These are phyloP conservation scores for Melampsora americana DNA, from an alignment of 1,284 basidiomycete genomes.

Conservation along the genomic window DNA sequence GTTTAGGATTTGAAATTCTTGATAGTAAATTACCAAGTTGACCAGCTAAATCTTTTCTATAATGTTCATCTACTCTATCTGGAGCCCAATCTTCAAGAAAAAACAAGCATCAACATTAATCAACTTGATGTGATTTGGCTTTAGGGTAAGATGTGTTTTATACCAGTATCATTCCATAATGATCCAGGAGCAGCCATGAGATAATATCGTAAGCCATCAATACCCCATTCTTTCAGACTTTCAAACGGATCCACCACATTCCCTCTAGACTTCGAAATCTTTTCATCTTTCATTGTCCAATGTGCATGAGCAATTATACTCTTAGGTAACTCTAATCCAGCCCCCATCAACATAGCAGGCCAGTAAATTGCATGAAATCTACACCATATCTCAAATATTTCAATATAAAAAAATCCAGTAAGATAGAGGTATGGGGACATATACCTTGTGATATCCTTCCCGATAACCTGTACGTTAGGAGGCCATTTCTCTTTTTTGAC, in stretches of 20 bases:
- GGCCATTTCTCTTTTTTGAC: conserved; percentile 48
- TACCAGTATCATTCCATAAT: conserved; percentile 49
- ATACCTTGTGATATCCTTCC: conserved; percentile 54
- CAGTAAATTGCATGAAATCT: conserved; percentile 54
- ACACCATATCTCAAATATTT: not conserved
- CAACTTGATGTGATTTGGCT: not conserved
- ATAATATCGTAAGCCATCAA: conserved; percentile 52
- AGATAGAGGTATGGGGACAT: not conserved
- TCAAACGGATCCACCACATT: conserved; percentile 54
- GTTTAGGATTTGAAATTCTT: conserved; percentile 46
- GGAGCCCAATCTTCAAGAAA: conserved; percentile 33
- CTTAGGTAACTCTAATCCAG: conserved; percentile 50
- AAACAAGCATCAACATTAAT: conserved; percentile 4
- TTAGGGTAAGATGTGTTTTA: not conserved
- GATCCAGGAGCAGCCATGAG: conserved; percentile 53
- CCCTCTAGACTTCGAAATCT: conserved; percentile 53
- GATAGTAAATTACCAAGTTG: conserved; percentile 52
- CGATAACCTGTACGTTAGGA: conserved; percentile 53
- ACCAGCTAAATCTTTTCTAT: conserved; percentile 52
- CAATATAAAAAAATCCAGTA: not conserved
- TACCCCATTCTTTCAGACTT: conserved; percentile 49
- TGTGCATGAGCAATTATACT: conserved; percentile 53
- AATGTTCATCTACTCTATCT: conserved; percentile 35
- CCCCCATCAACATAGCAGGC: conserved; percentile 53
- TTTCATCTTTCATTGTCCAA: conserved; percentile 53